Conservation (phyloP, 1,139 yeast species). For the Saccharomycopsis hybrid region DNA sequence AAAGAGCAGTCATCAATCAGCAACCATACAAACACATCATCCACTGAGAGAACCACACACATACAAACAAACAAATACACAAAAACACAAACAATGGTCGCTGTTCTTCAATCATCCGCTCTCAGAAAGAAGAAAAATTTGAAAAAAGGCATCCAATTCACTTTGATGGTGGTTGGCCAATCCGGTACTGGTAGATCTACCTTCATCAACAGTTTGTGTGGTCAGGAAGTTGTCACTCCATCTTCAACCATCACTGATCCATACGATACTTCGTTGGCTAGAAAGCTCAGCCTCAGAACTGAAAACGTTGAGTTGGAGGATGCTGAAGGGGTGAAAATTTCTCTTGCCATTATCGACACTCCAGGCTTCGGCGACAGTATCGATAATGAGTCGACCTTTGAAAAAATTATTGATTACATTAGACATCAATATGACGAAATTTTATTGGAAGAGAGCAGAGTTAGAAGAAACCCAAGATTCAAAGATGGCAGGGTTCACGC, state of each 20-base stretch:
- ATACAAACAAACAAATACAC: no score
- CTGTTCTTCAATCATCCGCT: slow-evolving; percentile 36
- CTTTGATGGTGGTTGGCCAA: slow-evolving; percentile 76
- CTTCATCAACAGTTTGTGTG: slow-evolving; percentile 81
- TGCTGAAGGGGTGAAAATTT: slow-evolving; percentile 66
- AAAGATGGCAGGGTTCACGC: slow-evolving; percentile 73
- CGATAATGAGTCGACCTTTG: slow-evolving; percentile 56
- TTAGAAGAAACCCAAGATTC: slow-evolving; percentile 79
- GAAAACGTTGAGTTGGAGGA: slow-evolving; percentile 61
- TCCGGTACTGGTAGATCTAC: slow-evolving; percentile 83
- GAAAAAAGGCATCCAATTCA: slow-evolving; percentile 80
- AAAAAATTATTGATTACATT: slow-evolving; percentile 61
- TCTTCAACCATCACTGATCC: slow-evolving; percentile 42
- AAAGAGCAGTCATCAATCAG: background rate
- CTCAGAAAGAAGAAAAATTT: slow-evolving; percentile 69
- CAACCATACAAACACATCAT: background rate
- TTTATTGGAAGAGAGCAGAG: slow-evolving; percentile 83
- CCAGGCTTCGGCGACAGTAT: slow-evolving; percentile 77
- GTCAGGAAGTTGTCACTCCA: slow-evolving; percentile 64
- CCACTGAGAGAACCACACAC: background rate
- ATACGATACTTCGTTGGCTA: slow-evolving; percentile 35
- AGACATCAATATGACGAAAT: slow-evolving; percentile 85
- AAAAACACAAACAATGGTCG: slow-evolving; percentile 27
- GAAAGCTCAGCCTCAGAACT: slow-evolving; percentile 42
- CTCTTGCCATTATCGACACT: slow-evolving; percentile 64